phyloP scores from a whole-genome alignment of 1,284 basidiomycete genomes.

The Sparassis latifolia region DNA sequence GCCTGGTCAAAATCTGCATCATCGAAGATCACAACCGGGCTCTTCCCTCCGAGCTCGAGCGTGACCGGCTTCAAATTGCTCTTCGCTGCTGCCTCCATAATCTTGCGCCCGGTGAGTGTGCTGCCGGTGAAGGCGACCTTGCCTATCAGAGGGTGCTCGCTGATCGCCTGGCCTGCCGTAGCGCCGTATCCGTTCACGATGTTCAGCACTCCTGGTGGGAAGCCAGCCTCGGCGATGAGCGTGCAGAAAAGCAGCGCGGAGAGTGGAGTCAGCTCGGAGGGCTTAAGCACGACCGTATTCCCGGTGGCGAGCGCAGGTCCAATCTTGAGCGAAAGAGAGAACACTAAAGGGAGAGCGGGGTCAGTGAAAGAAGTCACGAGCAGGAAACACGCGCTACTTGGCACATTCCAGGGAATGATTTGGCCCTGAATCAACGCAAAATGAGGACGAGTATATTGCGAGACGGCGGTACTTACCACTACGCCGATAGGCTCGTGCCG shows the following conservation, averaged over 20 bases:
- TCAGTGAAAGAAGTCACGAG: not conserved
- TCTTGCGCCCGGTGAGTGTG: conserved; percentile 78
- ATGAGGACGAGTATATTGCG: not conserved
- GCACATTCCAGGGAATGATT: conserved; percentile 82
- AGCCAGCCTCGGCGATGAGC: conserved; percentile 48
- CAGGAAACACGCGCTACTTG: conserved; percentile 36
- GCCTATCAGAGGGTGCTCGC: conserved; percentile 57
- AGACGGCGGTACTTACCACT: conserved; percentile 22
- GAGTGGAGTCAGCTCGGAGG: conserved; percentile 88
- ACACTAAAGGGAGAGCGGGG: conserved; percentile 31
- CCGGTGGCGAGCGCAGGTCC: conserved; percentile 83
- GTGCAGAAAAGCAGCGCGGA: conserved; percentile 58
- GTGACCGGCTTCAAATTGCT: conserved; percentile 87
- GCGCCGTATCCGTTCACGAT: conserved; percentile 60
- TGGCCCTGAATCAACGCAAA: conserved; percentile 37
- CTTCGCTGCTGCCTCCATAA: conserved; percentile 79
- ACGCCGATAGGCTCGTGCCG: conserved; percentile 94
- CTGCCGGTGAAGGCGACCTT: conserved; percentile 75
- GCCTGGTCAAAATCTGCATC: conserved; percentile 76
- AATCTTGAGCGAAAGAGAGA: conserved; percentile 80
- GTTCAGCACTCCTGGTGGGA: conserved; percentile 72
- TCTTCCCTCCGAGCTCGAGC: conserved; percentile 92
- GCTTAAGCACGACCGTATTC: conserved; percentile 80
- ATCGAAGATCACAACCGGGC: conserved; percentile 72
- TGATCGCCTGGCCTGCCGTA: conserved; percentile 61